Percentiles rank a stretch among this genome's conserved stretches.
Conservation (phyloP, 1,284 basidiomycete species). For the Bothia castanella region DNA sequence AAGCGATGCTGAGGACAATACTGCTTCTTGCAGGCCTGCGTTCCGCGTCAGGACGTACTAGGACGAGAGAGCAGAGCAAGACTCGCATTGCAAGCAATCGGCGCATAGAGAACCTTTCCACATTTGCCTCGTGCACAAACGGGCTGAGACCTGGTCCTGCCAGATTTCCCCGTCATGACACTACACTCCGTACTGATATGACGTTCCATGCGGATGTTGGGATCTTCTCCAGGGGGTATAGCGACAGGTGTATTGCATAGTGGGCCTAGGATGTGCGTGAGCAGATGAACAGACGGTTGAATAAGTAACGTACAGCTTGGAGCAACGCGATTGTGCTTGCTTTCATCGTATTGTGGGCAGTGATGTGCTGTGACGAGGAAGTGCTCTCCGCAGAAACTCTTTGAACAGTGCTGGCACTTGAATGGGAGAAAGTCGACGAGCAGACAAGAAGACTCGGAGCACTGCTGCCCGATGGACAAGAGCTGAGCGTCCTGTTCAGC, state of each 20-base stretch:
- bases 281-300: neutral
- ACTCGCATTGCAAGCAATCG: conserved; percentile 69
- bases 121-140: conserved; percentile 60
- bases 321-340: conserved; percentile 64
- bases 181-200: conserved; percentile 65
- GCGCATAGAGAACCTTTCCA: conserved; percentile 66
- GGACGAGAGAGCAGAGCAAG: neutral
- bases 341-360: conserved; percentile 67
- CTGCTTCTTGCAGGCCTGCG: conserved; percentile 61
- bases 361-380: conserved; percentile 61
- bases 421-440: conserved; percentile 80
- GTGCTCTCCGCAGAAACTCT: conserved; percentile 70
- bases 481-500: conserved; percentile 50
- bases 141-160: conserved; percentile 50
- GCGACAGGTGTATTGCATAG: conserved; percentile 69
- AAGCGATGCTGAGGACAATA: conserved; percentile 75
- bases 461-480: conserved; percentile 66
- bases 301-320: conserved; percentile 53
- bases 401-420: conserved; percentile 69
- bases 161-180: conserved; percentile 51
- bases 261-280: conserved; percentile 46
- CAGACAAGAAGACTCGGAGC: conserved; percentile 57
- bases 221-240: conserved; percentile 68
- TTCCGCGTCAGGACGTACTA: conserved; percentile 5
- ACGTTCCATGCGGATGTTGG: conserved; percentile 70